These are phyloP conservation scores for Corylus heterophylla DNA, from an alignment of 306 rosid species.

Conservation along the genomic window DNA sequence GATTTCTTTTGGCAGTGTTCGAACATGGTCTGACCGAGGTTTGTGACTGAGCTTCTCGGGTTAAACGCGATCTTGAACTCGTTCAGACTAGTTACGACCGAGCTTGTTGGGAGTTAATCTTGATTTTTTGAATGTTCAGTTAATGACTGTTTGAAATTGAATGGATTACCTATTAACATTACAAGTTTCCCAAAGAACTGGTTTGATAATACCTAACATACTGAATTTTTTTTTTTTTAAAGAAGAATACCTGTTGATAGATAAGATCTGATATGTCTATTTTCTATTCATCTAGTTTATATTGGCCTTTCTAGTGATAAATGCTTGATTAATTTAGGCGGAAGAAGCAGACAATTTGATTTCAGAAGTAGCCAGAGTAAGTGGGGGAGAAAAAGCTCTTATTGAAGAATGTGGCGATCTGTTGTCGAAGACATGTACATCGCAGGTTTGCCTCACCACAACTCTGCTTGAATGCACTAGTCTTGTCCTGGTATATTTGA, in stretches of 20 bases:
- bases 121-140: no score
- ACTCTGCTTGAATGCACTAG: neutral
- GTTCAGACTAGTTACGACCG: no score
- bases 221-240: no score
- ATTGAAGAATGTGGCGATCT: slow-evolving; percentile 66
- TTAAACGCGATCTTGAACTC: no score
- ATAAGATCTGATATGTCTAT: neutral
- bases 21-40: no score
- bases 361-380: slow-evolving; percentile 72
- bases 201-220: neutral
- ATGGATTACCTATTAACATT: neutral
- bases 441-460: slow-evolving; percentile 53
- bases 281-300: neutral
- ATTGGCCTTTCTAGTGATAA: slow-evolving; percentile 26
- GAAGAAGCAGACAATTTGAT: slow-evolving; percentile 61
- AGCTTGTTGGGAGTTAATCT: no score
- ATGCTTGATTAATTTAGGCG: slow-evolving; percentile 47
- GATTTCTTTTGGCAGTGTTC: no score
- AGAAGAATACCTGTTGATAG: neutral
- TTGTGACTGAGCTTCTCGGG: no score
- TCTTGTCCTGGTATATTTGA: neutral
- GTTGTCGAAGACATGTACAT: slow-evolving; percentile 53
- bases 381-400: slow-evolving; percentile 67
- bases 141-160: no score
- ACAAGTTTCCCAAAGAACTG: neutral